A percentile compares a stretch with the other conserved stretches of the same genome.
Conservation (phyloP, 2,329 filamentous ascomycete genomes). For the Emericellopsis cladophorae region DNA sequence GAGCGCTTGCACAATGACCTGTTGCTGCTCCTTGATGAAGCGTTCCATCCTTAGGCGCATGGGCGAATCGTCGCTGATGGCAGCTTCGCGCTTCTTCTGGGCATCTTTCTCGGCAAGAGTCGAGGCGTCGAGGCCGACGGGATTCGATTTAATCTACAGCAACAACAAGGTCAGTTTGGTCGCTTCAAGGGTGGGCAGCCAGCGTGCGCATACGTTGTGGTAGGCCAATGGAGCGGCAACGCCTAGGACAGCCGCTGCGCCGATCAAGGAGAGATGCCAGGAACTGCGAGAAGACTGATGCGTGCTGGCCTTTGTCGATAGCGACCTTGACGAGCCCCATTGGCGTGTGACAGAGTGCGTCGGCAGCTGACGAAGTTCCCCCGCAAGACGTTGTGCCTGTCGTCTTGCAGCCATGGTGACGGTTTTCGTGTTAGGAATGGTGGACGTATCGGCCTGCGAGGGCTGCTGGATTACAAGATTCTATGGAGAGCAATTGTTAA, state of each 20-base stretch:
- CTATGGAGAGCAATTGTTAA: background rate
- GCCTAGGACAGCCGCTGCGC: constrained; percentile 30
- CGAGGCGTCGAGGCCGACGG: constrained; percentile 40
- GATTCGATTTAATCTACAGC: background rate
- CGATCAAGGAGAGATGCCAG: constrained; percentile 10
- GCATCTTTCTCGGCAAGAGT: constrained; percentile 78
- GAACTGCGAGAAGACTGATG: constrained; percentile 7
- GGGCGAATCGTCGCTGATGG: constrained; percentile 62
- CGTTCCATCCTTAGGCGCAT: constrained; percentile 98
- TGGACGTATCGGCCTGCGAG: too few species aligned
- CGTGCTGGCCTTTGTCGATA: constrained; percentile 11
- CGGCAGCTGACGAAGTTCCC: constrained; percentile 13
- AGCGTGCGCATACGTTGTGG: constrained; percentile 36
- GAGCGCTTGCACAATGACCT: constrained; percentile 72
- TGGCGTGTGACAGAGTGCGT: constrained; percentile 10
- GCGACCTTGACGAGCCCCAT: constrained; percentile 12
- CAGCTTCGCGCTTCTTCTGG: constrained; percentile 58
- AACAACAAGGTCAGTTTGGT: too few species aligned
- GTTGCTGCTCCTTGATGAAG: constrained; percentile 87
- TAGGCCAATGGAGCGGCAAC: constrained; percentile 41
- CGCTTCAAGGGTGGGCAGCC: background rate
- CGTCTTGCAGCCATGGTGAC: constrained; percentile 16
- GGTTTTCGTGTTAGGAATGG: background rate
- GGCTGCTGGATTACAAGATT: background rate
- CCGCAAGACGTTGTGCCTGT: constrained; percentile 15